These are phyloP conservation scores for Leccinum subatratum DNA, from an alignment of 1,284 basidiomycete genomes.

Conservation along the genomic window DNA sequence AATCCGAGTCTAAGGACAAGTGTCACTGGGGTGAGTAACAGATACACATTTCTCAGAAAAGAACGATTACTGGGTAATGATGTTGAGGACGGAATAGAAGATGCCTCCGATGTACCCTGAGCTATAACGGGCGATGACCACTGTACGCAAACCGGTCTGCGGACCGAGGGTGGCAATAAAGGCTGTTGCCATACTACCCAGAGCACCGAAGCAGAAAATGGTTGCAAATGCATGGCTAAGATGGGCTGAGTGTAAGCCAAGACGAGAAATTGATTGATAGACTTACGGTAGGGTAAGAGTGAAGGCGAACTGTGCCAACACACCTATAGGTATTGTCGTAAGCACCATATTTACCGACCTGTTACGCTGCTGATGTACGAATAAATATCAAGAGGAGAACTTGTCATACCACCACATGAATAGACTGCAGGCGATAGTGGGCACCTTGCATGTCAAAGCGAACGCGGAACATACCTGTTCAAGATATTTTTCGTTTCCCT, in stretches of 20 bases:
- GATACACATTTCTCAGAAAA: background rate
- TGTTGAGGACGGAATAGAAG: slow-evolving; percentile 56
- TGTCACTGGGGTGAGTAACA: background rate
- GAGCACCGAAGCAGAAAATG: slow-evolving; percentile 41
- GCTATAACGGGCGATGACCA: slow-evolving; percentile 53
- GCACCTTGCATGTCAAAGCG: slow-evolving; percentile 12
- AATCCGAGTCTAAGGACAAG: slow-evolving; percentile 40
- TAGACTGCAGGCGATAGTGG: slow-evolving; percentile 31
- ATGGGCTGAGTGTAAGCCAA: slow-evolving; percentile 1
- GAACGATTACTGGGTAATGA: slow-evolving; percentile 46
- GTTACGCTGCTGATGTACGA: slow-evolving; percentile 6
- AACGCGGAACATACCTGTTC: slow-evolving; percentile 40
- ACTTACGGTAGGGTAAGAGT: slow-evolving; percentile 48
- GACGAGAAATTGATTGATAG: background rate
- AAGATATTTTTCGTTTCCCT: slow-evolving; percentile 43
- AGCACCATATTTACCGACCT: slow-evolving; percentile 49
- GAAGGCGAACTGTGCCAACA: slow-evolving; percentile 49
- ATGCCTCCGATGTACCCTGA: slow-evolving; percentile 55
- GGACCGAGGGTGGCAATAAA: slow-evolving; percentile 62
- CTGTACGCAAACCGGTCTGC: slow-evolving; percentile 56
- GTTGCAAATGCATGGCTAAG: slow-evolving; percentile 41
- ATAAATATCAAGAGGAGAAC: background rate
- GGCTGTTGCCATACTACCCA: slow-evolving; percentile 40
- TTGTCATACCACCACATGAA: slow-evolving; percentile 48
- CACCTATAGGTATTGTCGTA: slow-evolving; percentile 55